Evolutionary conservation across 2,329 filamentous ascomycete genomes (phyloP).

Genomic region (Scytalidium sp.): DNA sequence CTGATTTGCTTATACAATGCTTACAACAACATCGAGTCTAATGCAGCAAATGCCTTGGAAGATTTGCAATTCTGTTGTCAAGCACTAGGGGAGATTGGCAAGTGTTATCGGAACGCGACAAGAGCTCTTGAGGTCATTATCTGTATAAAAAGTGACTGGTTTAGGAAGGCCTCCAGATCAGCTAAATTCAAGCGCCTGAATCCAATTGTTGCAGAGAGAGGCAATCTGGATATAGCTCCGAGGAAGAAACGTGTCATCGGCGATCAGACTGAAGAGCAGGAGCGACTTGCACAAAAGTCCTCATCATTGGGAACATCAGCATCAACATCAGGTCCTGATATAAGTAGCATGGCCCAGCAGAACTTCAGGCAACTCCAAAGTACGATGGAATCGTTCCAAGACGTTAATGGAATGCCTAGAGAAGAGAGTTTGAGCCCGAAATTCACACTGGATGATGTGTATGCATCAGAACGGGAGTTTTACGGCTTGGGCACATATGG

Average conservation of each 20-base stretch:
- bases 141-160: conserved; percentile 10
- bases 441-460: not conserved
- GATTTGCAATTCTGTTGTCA: conserved; percentile 10
- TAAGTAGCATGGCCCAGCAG: not conserved
- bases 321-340: not conserved
- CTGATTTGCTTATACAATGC: conserved; percentile 8
- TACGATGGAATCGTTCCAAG: not conserved
- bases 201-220: conserved; percentile 1
- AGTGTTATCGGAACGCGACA: conserved; percentile 6
- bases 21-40: conserved; percentile 4
- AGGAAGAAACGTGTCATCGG: not conserved
- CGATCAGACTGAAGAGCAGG: not conserved
- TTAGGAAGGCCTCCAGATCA: conserved; percentile 4
- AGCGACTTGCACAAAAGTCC: not conserved
- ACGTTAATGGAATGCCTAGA: not conserved
- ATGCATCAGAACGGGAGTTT: not conserved
- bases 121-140: conserved; percentile 7
- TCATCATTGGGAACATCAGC: not conserved
- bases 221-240: not conserved
- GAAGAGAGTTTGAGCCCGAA: not conserved
- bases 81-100: conserved; percentile 7
- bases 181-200: conserved; percentile 5
- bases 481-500: not conserved
- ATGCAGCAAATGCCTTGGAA: conserved; percentile 1
- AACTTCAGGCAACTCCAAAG: not conserved